Evolutionary conservation across 192 early-diverging fungal species (phyloP).

Genomic region (Thoreauomyces humboldtii): DNA sequence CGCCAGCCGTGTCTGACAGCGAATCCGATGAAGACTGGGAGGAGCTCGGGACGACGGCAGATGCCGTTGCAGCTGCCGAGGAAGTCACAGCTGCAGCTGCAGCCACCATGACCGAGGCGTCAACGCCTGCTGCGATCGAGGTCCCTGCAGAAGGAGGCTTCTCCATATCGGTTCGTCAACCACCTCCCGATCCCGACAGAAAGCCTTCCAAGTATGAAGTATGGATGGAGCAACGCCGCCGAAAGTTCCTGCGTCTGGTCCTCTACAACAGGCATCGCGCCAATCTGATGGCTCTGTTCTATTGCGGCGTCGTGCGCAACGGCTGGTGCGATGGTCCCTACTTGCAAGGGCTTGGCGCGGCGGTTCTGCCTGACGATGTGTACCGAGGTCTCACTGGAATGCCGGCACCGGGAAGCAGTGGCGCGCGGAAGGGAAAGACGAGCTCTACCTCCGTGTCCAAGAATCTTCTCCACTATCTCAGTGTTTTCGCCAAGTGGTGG

Average conservation of each 20-base stretch:
- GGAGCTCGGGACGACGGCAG: slow-evolving; percentile 15
- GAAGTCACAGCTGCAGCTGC: too few relatives aligned
- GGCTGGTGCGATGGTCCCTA: slow-evolving; percentile 49
- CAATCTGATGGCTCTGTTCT: slow-evolving; percentile 58
- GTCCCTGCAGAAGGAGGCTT: too few relatives aligned
- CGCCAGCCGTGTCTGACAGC: too few relatives aligned
- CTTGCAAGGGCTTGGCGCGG: slow-evolving; percentile 30
- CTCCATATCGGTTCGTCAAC: slow-evolving; percentile 2
- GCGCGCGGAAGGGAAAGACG: slow-evolving; percentile 7
- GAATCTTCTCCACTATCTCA: slow-evolving; percentile 15
- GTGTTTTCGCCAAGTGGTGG: slow-evolving; percentile 18
- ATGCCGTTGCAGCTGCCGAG: too few relatives aligned
- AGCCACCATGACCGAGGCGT: not conserved
- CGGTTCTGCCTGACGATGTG: slow-evolving; percentile 18
- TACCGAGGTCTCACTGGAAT: slow-evolving; percentile 9
- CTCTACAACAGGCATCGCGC: too few relatives aligned
- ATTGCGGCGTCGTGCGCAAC: slow-evolving; percentile 55
- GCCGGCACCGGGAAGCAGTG: not conserved
- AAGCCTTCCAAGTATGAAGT: too few relatives aligned
- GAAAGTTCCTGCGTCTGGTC: slow-evolving; percentile 36
- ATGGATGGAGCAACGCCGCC: not conserved
- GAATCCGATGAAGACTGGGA: slow-evolving; percentile 39
- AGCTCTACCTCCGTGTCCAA: not conserved
- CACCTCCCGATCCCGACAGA: not conserved
- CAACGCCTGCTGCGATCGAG: not conserved